phyloP scores from a whole-genome alignment of 768 basidiomycete species.

The Amanita pseudoporphyria region DNA sequence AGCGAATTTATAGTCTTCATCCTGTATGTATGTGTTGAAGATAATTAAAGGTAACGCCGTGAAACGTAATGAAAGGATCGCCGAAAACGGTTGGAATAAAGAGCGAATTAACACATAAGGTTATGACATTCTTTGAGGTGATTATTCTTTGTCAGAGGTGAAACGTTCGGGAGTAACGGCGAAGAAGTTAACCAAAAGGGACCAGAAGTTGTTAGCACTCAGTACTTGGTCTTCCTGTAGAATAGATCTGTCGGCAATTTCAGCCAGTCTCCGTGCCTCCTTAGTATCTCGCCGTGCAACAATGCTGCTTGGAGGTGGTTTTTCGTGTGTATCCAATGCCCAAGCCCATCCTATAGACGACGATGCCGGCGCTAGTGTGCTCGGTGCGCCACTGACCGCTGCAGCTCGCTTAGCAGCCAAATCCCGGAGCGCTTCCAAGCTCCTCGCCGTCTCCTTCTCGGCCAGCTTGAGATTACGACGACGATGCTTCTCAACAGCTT shows the following conservation, averaged over 20 bases:
- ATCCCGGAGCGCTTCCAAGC: conserved; percentile 40
- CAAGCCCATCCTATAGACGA: conserved; percentile 58
- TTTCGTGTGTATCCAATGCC: conserved; percentile 72
- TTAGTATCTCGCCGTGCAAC: conserved; percentile 81
- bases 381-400: conserved; percentile 9
- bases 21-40: background rate
- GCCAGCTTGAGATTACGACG: conserved; percentile 54
- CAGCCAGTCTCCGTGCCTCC: conserved; percentile 66
- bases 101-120: background rate
- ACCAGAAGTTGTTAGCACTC: conserved; percentile 70
- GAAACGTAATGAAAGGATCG: background rate
- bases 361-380: background rate
- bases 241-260: conserved; percentile 60
- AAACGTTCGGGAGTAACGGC: conserved; percentile 40
- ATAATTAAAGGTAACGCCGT: background rate
- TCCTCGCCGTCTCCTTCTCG: conserved; percentile 48
- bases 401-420: conserved; percentile 19
- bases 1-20: conserved; percentile 21
- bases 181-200: conserved; percentile 53
- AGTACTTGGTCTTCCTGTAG: conserved; percentile 46
- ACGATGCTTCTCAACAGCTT: conserved; percentile 58
- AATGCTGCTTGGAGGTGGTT: conserved; percentile 87
- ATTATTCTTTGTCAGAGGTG: conserved; percentile 9
- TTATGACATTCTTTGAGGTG: background rate
- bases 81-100: no score